Evolutionary conservation across 2,329 filamentous ascomycete genomes (phyloP), one percentile per base, ranked within the genome.

Genomic region (Chalaropsis thielavioides): DNA sequence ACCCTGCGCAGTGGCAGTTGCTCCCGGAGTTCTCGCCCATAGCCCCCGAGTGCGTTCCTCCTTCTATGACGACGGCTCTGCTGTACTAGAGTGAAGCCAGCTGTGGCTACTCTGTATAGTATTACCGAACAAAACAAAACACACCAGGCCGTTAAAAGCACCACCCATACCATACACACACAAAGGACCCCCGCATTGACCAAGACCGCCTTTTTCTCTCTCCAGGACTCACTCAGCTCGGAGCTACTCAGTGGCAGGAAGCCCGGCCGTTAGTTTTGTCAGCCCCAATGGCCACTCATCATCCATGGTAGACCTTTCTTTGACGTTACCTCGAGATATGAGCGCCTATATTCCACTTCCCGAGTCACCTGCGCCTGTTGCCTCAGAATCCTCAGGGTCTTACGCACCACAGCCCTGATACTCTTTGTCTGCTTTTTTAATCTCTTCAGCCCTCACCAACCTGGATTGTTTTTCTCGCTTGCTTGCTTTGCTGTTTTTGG

Each of bases 31-130:
- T 49, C 59, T 60, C 62, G 65, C 40, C 54, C 44, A 62, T 66
- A 54, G 65, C 61, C 54, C 54, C 65, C 54, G 65, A 66, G 65
- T 66, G 65, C 65, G 65, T 66, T 63, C 61, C 51, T 60, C 61
- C 65, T 66, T 66, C 54, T 43, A 61, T 63, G 61, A 60, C 54
- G 61, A 59, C 58, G 54, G 51, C 61, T 63, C 65, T 64, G 44
- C 61, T 66, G 15, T 66, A 60, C 27, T 54, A 66, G 43, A 61
- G 43, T 40, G 59, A 61, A 54, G 61, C 65, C 61, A 59, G 38
- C 46, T 56, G 62, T 56, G 43, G 46, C 38, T 38, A 54, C 46
- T 58, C 31, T 56, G 35, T 27, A n/a, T 56, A 41, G 46, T 24
- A 54, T 58, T 24, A 27, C 46, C 46, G 62, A 31, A 46, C 51